Percentiles rank a stretch among this genome's conserved stretches.
Conservation (phyloP, 352 stramenopile species). For the Aphanomyces invadans region DNA sequence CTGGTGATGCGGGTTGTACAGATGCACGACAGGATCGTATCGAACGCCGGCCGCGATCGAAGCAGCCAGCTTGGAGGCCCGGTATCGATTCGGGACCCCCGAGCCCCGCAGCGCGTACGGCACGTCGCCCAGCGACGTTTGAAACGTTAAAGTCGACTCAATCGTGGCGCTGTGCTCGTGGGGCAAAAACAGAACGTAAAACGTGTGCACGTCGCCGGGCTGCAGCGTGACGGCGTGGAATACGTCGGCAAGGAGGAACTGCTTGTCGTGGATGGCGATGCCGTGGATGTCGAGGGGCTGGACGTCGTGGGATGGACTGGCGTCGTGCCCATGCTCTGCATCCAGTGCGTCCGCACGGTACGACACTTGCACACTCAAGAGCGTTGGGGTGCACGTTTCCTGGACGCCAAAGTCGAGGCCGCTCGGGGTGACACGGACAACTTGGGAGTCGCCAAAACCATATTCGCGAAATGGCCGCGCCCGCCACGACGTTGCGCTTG, state of each 20-base stretch:
- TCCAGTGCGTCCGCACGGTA: neutral
- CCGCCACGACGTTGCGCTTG: neutral
- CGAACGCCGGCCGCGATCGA: neutral
- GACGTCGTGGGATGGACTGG: neutral
- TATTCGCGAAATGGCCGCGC: slow-evolving; percentile 6
- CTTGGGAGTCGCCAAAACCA: slow-evolving; percentile 7
- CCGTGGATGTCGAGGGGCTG: neutral
- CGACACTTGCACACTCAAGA: slow-evolving; percentile 4
- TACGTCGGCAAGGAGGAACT: slow-evolving; percentile 11
- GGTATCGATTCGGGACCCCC: slow-evolving; percentile 5
- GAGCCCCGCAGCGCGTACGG: neutral
- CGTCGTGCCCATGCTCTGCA: too few relatives aligned
- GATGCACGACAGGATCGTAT: slow-evolving; percentile 4
- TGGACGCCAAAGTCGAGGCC: slow-evolving; percentile 10
- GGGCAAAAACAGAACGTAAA: slow-evolving; percentile 17
- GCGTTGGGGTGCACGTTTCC: neutral
- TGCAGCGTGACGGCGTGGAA: neutral
- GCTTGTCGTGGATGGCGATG: slow-evolving; percentile 2
- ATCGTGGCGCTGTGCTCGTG: neutral
- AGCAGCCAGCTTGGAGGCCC: neutral
- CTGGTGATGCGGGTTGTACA: slow-evolving; percentile 11
- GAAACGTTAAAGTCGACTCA: neutral
- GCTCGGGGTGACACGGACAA: neutral
- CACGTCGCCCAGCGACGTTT: slow-evolving; percentile 11
- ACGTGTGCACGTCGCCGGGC: neutral